Conservation (phyloP, 768 basidiomycete species). For the Tubosaeta sp. region DNA sequence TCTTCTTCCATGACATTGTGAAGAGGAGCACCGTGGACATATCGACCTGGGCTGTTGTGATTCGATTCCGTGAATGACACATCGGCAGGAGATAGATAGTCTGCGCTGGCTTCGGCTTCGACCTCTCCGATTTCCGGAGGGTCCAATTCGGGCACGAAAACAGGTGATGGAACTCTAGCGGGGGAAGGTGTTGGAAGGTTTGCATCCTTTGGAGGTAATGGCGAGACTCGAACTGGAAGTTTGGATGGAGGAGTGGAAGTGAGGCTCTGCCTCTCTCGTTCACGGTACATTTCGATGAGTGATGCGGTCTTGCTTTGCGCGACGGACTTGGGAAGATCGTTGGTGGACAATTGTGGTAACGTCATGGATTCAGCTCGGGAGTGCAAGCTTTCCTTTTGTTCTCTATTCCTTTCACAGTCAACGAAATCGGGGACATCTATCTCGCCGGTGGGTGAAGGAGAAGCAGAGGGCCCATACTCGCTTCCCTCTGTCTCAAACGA, state of each 20-base stretch:
- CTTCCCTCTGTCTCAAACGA: constrained; percentile 33
- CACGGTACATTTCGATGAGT: constrained; percentile 83
- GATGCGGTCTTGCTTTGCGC: constrained; percentile 64
- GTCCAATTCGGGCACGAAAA: constrained; percentile 15
- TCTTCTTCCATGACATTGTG: constrained; percentile 85
- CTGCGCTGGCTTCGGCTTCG: constrained; percentile 9
- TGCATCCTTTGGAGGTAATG: constrained; percentile 7
- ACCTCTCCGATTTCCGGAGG: constrained; percentile 27
- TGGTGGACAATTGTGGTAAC: constrained; percentile 16
- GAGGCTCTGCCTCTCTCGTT: constrained; percentile 49
- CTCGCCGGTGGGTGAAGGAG: constrained; percentile 24
- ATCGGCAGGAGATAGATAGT: constrained; percentile 31
- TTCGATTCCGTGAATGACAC: constrained; percentile 45
- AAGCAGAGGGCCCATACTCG: constrained; percentile 31
- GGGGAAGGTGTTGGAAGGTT: constrained; percentile 6
- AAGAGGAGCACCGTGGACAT: constrained; percentile 80
- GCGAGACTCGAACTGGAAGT: constrained; percentile 32
- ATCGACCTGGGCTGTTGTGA: constrained; percentile 63
- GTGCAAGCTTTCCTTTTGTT: constrained; percentile 23
- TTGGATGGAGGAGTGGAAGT: constrained; percentile 22
- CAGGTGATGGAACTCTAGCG: constrained; percentile 13
- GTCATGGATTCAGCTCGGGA: constrained; percentile 28
- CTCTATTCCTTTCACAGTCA: constrained; percentile 17
- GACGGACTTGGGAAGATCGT: constrained; percentile 15
- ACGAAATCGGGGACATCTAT: constrained; percentile 30